A percentile compares a stretch with the other conserved stretches of the same genome.
phyloP scores from a whole-genome alignment of 768 basidiomycete genomes.

The Boletus sp. region DNA sequence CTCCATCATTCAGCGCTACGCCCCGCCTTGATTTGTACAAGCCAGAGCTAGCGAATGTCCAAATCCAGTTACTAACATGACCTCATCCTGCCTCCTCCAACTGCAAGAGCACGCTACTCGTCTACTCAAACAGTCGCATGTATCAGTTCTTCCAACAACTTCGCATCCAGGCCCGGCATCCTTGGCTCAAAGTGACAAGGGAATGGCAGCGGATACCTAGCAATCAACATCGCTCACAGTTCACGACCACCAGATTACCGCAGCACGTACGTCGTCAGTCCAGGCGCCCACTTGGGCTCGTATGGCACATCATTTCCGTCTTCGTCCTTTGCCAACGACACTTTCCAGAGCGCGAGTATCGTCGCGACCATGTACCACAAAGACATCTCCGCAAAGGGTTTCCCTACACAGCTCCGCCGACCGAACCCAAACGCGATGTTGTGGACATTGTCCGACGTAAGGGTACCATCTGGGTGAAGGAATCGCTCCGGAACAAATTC shows the following conservation, averaged over 20 bases:
- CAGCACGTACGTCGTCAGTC: conserved; percentile 13
- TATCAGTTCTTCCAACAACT: conserved; percentile 10
- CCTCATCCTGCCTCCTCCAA: not conserved
- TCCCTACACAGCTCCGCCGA: conserved; percentile 20
- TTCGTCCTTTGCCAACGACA: conserved; percentile 11
- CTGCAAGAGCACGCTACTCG: not conserved
- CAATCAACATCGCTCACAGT: not conserved
- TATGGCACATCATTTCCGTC: conserved; percentile 3
- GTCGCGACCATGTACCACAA: conserved; percentile 15
- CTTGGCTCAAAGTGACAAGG: conserved; percentile 15
- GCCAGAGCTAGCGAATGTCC: not conserved
- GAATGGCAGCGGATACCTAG: conserved; percentile 14
- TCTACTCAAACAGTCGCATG: not conserved
- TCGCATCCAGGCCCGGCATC: conserved; percentile 4
- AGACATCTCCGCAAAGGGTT: conserved; percentile 15
- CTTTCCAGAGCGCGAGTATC: conserved; percentile 16
- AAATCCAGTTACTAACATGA: not conserved
- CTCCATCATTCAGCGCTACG: not conserved
- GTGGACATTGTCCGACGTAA: conserved; percentile 12
- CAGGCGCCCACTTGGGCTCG: conserved; percentile 12
- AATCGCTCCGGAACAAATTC: conserved; percentile 35
- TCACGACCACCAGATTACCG: not conserved
- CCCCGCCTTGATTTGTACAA: not conserved
- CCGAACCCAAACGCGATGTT: conserved; percentile 21
- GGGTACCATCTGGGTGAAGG: conserved; percentile 22